phyloP scores from a whole-genome alignment of 306 rosid species.

The Luffa aegyptiaca region DNA sequence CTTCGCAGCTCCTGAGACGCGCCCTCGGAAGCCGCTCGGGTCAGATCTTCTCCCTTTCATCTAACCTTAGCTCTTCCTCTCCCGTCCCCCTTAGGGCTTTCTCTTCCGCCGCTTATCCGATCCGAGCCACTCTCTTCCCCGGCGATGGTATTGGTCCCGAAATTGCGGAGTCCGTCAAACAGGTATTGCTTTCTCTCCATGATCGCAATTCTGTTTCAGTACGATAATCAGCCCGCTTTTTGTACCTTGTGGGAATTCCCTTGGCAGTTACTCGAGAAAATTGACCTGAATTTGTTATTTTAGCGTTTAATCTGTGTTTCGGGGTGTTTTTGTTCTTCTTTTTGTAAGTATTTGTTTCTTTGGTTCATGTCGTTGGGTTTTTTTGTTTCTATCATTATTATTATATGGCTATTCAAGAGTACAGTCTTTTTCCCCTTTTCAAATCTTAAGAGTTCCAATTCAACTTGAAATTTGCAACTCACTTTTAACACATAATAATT shows the following conservation, averaged over 20 bases:
- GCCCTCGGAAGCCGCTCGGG: slow-evolving; percentile 46
- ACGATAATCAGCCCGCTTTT: neutral
- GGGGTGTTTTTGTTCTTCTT: neutral
- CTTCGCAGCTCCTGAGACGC: slow-evolving; percentile 61
- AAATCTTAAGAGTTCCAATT: neutral
- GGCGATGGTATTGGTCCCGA: slow-evolving; percentile 99
- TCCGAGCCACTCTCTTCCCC: slow-evolving; percentile 92
- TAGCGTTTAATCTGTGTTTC: neutral
- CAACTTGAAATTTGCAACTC: neutral
- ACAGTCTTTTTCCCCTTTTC: neutral
- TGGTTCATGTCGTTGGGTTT: neutral
- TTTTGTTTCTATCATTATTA: neutral
- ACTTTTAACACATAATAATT: neutral
- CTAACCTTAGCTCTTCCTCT: slow-evolving; percentile 13
- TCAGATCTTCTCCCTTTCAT: slow-evolving; percentile 22
- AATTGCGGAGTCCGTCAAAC: slow-evolving; percentile 86
- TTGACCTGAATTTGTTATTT: neutral
- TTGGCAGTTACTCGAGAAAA: neutral
- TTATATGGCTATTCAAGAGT: neutral
- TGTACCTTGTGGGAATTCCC: neutral
- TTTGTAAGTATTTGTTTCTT: neutral
- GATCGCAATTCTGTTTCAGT: neutral
- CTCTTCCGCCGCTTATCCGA: slow-evolving; percentile 56
- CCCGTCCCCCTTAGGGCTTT: slow-evolving; percentile 24
- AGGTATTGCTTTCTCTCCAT: slow-evolving; percentile 31